Evolutionary conservation across 208 protist genomes (phyloP).

Genomic region (Trypanosomatidae sp.): DNA sequence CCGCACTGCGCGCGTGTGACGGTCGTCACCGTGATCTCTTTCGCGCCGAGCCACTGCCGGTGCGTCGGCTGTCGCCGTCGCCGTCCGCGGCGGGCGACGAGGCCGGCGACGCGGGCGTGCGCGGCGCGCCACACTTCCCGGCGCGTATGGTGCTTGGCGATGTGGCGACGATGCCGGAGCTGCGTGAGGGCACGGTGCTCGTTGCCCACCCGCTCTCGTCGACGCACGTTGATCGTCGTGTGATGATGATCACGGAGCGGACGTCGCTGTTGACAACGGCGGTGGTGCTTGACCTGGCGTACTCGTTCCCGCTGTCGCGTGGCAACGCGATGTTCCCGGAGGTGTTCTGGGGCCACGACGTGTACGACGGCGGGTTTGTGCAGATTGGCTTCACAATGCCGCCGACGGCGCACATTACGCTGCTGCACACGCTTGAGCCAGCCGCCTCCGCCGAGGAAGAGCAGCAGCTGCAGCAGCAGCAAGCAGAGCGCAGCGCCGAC

Average conservation of each 20-base stretch:
- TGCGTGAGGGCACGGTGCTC: conserved; percentile 48
- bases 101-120: conserved; percentile 8
- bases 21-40: conserved; percentile 19
- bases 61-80: background rate
- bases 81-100: background rate
- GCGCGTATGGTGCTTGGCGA: conserved; percentile 28
- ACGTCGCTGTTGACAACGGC: conserved; percentile 42
- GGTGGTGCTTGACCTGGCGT: conserved; percentile 71
- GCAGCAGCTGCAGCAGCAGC: too few species aligned
- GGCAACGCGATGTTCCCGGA: conserved; percentile 84
- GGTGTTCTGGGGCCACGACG: conserved; percentile 83
- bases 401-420: conserved; percentile 58
- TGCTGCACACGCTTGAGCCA: conserved; percentile 70
- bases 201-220: conserved; percentile 75
- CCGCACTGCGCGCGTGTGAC: conserved; percentile 10
- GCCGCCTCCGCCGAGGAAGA: conserved; percentile 11
- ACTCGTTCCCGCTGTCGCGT: conserved; percentile 52
- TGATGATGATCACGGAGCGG: conserved; percentile 65
- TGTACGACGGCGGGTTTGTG: conserved; percentile 70
- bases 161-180: conserved; percentile 13
- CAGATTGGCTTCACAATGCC: conserved; percentile 84
- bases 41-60: conserved; percentile 20
- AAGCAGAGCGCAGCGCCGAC: background rate
- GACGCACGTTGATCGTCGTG: conserved; percentile 62
- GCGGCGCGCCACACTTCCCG: conserved; percentile 16